Percentiles rank a stretch among this genome's conserved stretches.
These are phyloP conservation scores for Yamadazyma diddensiae DNA, from an alignment of 1,139 yeast species.

Conservation along the genomic window DNA sequence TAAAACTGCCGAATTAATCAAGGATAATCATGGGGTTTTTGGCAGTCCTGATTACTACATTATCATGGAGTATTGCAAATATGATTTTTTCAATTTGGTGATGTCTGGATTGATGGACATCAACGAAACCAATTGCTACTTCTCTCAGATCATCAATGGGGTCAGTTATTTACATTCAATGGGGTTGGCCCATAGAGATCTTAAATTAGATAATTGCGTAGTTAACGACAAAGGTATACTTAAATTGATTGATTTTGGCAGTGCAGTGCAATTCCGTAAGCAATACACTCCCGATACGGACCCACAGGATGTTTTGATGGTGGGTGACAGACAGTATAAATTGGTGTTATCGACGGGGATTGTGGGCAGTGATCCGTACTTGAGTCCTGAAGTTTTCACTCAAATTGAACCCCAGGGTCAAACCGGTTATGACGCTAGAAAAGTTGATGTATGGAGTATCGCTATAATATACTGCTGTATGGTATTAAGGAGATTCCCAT, in stretches of 20 bases:
- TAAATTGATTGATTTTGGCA: constrained; percentile 75
- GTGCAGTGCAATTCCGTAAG: constrained; percentile 62
- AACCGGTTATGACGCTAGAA: constrained; percentile 64
- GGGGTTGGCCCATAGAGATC: constrained; percentile 76
- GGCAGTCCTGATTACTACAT: constrained; percentile 48
- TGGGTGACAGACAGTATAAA: constrained; percentile 24
- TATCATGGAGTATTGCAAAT: constrained; percentile 75
- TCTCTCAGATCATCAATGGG: constrained; percentile 64
- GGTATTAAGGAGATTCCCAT: constrained; percentile 70
- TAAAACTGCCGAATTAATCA: constrained; percentile 60
- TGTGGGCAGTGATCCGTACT: constrained; percentile 78
- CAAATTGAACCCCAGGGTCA: constrained; percentile 4
- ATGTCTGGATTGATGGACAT: constrained; percentile 66
- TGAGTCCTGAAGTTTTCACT: constrained; percentile 72
- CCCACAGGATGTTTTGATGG: constrained; percentile 22
- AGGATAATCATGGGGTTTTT: constrained; percentile 27
- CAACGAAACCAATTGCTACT: constrained; percentile 63
- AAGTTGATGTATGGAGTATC: constrained; percentile 75
- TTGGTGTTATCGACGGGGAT: constrained; percentile 56
- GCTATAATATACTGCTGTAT: constrained; percentile 77
- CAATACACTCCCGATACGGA: constrained; percentile 5
- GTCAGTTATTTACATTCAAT: constrained; percentile 58
- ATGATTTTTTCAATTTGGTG: constrained; percentile 72
- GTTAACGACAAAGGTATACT: constrained; percentile 59
- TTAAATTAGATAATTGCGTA: constrained; percentile 76